Evolutionary conservation across 257 asterid genomes (phyloP).

Genomic region (Solanum neorickii): DNA sequence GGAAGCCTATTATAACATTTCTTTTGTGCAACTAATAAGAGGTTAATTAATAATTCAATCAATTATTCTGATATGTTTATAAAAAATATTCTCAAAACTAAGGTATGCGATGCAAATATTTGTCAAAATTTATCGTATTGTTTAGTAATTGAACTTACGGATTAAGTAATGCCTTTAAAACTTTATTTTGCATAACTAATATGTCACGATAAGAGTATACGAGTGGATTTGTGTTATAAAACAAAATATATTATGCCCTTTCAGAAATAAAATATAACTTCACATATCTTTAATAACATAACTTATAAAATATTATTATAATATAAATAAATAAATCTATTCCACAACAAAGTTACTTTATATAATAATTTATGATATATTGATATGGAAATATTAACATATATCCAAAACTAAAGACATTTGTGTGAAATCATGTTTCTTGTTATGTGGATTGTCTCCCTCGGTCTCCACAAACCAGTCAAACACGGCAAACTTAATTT

Average conservation of each 20-base stretch:
- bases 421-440: not conserved
- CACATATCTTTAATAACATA: not conserved
- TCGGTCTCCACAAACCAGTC: not conserved
- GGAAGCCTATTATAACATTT: not conserved
- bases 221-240: not conserved
- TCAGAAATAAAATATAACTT: not conserved
- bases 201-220: too few relatives aligned
- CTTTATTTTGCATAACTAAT: too few relatives aligned
- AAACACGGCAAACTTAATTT: not conserved
- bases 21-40: not conserved
- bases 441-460: not conserved
- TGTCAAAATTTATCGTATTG: too few relatives aligned
- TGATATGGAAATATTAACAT: too few relatives aligned
- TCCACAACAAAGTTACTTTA: too few relatives aligned
- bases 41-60: not conserved
- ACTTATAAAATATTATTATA: not conserved
- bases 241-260: not conserved
- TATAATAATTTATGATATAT: too few relatives aligned
- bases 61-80: too few relatives aligned
- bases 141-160: not conserved
- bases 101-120: not conserved
- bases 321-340: not conserved
- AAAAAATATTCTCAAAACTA: not conserved
- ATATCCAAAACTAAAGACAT: too few relatives aligned
- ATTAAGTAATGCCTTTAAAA: too few relatives aligned